Percentiles rank a stretch among this genome's conserved stretches.
phyloP scores from a whole-genome alignment of 345 rosid genomes.

The Syzygium jambos region DNA sequence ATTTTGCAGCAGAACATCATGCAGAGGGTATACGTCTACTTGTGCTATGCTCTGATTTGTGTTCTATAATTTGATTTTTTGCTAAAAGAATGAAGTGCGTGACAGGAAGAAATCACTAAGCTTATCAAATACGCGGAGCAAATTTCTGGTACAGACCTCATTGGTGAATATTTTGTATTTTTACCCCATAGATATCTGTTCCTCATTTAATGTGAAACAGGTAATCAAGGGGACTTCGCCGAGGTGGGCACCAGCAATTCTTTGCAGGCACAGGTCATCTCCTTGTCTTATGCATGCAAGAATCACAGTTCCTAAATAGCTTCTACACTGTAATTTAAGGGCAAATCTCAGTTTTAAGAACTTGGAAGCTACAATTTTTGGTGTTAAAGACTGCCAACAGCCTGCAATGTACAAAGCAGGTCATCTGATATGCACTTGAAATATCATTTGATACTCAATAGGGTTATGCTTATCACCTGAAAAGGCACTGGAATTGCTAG shows the following conservation, averaged over 20 bases:
- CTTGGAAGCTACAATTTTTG: neutral
- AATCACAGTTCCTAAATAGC: neutral
- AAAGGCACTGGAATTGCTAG: neutral
- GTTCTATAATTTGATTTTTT: neutral
- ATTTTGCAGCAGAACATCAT: conserved; percentile 71
- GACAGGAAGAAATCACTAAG: conserved; percentile 84
- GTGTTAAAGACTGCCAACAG: neutral
- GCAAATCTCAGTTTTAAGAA: neutral
- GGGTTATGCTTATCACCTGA: neutral
- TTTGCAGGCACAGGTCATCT: neutral
- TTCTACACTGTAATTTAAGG: neutral
- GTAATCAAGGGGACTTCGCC: neutral
- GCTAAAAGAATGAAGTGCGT: conserved; percentile 7
- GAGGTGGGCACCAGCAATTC: neutral
- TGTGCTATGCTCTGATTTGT: neutral
- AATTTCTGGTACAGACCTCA: conserved; percentile 49
- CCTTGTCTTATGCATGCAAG: neutral
- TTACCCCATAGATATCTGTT: neutral
- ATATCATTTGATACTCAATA: neutral
- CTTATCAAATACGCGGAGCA: conserved; percentile 74
- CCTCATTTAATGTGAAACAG: neutral
- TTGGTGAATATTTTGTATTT: neutral
- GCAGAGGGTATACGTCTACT: conserved; percentile 50
- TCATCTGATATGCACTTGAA: neutral
- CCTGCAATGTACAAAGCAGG: neutral